Evolutionary conservation across 495 filamentous ascomycete genomes (phyloP), one percentile per base, ranked within the genome.

Genomic region (Trichodelitschia bisporula): DNA sequence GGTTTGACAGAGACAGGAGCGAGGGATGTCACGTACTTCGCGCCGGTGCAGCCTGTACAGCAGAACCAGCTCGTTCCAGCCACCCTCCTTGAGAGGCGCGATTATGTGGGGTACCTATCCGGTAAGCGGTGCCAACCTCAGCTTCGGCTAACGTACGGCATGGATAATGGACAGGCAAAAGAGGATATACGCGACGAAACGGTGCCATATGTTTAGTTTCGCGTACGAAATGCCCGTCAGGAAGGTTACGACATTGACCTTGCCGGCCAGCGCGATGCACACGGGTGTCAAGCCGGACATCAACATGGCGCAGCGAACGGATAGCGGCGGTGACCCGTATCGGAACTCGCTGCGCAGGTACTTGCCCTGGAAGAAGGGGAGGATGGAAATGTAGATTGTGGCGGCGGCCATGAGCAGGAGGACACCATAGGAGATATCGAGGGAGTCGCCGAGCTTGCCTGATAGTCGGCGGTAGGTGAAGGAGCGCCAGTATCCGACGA

Each of bases 261-360:
- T 32, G 27, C 38, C 31, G 36, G 37, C 23, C 28, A 52, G 42
- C 17, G 49, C 55, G 39, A 66, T 45, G 11, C 64, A 36, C 32
- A 68, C 59, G 1, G 65, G 63, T 15, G 64, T 35, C 26, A 54
- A 50, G 0, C 55, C 62, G 8, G 60, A 26, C 3, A 60, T 53
- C 53, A 68, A 58, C 45, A 56, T 60, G 4, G 61, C 65, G 0
- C 56, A 36, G 12, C 64, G 40, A 0, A 60, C 59, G 3, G 61
- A 59, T 18, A 65, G 48, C 2, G 64, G 60, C 8, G 64, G 62
- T 1, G 54, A 55, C 14, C 43, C 44, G 30, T 44, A 53, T 8
- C 47, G 51, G 14, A 37, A 41, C 19, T 41, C 41, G 2, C 21
- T 33, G 4, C 53, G 43, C 32, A 55, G 55, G 29, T 54, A 57